A percentile compares a stretch with the other conserved stretches of the same genome.
phyloP scores from a whole-genome alignment of 2,329 filamentous ascomycete species.

The Claviceps purpurea region DNA sequence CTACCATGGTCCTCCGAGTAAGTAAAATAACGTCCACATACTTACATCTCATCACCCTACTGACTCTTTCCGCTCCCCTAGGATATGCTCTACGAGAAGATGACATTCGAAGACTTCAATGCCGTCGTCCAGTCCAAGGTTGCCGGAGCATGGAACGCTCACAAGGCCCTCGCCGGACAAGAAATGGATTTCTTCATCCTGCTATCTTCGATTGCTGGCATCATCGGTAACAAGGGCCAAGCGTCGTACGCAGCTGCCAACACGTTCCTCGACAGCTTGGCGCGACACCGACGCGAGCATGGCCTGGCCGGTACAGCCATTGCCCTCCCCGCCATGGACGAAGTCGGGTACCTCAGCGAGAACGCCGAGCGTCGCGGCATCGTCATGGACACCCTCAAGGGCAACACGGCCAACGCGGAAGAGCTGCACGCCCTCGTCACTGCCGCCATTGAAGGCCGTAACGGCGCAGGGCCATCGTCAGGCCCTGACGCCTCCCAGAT shows the following conservation, averaged over 20 bases:
- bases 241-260: constrained; percentile 40
- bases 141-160: constrained; percentile 39
- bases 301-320: constrained; percentile 28
- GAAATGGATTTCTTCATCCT: constrained; percentile 39
- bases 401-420: constrained; percentile 36
- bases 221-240: constrained; percentile 37
- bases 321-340: constrained; percentile 38
- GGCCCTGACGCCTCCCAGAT: constrained; percentile 24
- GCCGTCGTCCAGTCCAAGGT: constrained; percentile 38
- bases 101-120: constrained; percentile 29
- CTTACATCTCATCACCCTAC: background rate
- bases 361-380: constrained; percentile 26
- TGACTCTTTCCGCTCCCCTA: constrained; percentile 2
- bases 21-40: background rate
- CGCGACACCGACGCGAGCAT: constrained; percentile 22
- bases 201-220: constrained; percentile 38
- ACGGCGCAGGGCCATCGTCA: constrained; percentile 17
- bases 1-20: constrained; percentile 29
- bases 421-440: constrained; percentile 42
- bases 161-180: constrained; percentile 26
- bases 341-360: constrained; percentile 32
- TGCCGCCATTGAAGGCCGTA: constrained; percentile 29
- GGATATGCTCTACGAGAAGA: constrained; percentile 24
- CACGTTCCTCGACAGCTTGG: constrained; percentile 23
- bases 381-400: constrained; percentile 31